Evolutionary conservation across 805 yeast genomes (phyloP), one percentile per base, ranked within the genome.

Genomic region (Candida morakotiae): DNA sequence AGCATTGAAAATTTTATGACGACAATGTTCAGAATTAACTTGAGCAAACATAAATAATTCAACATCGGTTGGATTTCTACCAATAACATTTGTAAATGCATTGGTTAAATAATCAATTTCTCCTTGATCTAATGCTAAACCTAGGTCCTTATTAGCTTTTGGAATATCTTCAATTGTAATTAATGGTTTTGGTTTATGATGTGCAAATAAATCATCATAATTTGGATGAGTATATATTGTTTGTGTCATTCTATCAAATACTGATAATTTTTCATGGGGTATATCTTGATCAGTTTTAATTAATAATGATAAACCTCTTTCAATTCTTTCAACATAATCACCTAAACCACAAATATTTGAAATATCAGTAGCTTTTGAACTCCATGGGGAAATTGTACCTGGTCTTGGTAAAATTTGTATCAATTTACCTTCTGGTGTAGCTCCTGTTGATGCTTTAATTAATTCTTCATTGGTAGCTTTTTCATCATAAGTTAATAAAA

Each of bases 41-140:
- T 93, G 99, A 28, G 98, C 99, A 71, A 93, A 93, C 97, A 93
- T 93, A 65, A 93, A 93, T 45, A 93, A 72, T 65, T 93, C 99
- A 17, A 88, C 98, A 62, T 93, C 98, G 22, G 98, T 91, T 37
- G 98, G 98, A 58, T 89, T 87, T 62, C 98, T 79, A 32, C 83
- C 79, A 47, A 83, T 67, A 23, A 73, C 74, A 35, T 81, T 71
- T 40, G 79, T 83, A 68, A 93, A 93, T 1, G 97, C 94, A 21
- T 77, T 69, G 52, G 81, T 75, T 54, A 93, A 75, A 63, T 93
- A 93, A 31, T 84, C 86, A 51, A 93, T 87, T 68, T 93, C 99
- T 41, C 95, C 95, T 42, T 75, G 70, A 63, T 94, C 98, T 51
- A 93, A 71, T n/a, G 99, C 98, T 44, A 93, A 71, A 23, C 98